Evolutionary conservation across 371 early-diverging fungal genomes (phyloP).

Genomic region (Antonospora locustae): DNA sequence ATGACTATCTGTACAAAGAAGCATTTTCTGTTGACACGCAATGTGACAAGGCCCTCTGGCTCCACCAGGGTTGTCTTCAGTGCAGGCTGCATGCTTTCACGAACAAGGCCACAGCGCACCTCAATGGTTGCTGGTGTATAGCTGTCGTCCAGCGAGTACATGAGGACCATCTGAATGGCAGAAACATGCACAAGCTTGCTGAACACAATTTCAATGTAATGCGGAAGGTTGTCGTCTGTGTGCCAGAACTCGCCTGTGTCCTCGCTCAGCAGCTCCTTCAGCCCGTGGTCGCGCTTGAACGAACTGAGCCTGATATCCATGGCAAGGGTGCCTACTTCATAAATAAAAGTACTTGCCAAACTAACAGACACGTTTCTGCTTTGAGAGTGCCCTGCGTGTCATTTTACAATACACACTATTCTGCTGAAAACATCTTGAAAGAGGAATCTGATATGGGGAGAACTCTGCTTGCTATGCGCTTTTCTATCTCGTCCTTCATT

Average conservation of each 20-base stretch:
- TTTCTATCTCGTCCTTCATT: too few species aligned
- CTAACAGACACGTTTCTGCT: too few species aligned
- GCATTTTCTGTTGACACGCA: conserved; percentile 35
- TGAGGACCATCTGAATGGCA: conserved; percentile 37
- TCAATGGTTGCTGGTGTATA: conserved; percentile 54
- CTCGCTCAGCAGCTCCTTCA: conserved; percentile 47
- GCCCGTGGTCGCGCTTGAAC: conserved; percentile 52
- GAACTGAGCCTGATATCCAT: conserved; percentile 54
- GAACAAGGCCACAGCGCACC: conserved; percentile 32
- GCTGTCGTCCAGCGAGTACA: conserved; percentile 48
- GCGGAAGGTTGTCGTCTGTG: conserved; percentile 53
- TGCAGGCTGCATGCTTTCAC: conserved; percentile 16
- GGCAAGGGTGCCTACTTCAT: conserved; percentile 7
- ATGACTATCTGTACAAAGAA: conserved; percentile 45
- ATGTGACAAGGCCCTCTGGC: conserved; percentile 37
- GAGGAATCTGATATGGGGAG: too few species aligned
- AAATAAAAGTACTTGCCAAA: too few species aligned
- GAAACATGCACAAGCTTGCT: conserved; percentile 35
- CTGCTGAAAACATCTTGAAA: too few species aligned
- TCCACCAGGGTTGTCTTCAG: conserved; percentile 31
- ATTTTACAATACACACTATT: too few species aligned
- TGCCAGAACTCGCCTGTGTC: conserved; percentile 49
- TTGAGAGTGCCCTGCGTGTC: too few species aligned
- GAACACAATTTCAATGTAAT: conserved; percentile 50
- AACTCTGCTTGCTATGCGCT: too few species aligned